Evolutionary conservation across 176 grass and related monocot species (phyloP).

Genomic region (Aechmea fasciata): DNA sequence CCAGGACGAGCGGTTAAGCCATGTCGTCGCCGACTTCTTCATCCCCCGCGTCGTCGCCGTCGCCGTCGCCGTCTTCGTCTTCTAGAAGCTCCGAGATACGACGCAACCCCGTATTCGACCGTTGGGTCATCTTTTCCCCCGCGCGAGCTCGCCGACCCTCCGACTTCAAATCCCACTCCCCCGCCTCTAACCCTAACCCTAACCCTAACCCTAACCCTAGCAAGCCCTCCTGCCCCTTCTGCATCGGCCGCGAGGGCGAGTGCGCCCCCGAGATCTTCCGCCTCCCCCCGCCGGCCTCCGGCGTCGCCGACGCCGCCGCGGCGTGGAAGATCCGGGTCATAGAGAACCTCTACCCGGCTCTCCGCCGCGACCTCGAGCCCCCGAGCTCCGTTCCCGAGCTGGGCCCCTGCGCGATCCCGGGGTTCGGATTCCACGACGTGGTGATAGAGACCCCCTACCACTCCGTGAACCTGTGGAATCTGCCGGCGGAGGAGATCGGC

Average conservation of each 20-base stretch:
- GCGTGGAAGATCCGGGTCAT: slow-evolving; percentile 86
- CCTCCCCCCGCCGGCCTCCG: slow-evolving; percentile 7
- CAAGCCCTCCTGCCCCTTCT: slow-evolving; percentile 73
- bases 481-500: slow-evolving; percentile 35
- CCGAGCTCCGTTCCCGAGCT: slow-evolving; percentile 1
- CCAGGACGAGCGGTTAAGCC: too few species aligned
- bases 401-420: slow-evolving; percentile 25
- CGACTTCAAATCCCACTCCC: slow-evolving; percentile 66
- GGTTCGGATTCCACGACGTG: slow-evolving; percentile 95
- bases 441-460: slow-evolving; percentile 91
- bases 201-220: slow-evolving; percentile 1
- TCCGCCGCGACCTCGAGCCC: slow-evolving; percentile 56
- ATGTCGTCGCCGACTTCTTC: not conserved
- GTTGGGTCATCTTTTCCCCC: slow-evolving; percentile 74
- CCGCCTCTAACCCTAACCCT: slow-evolving; percentile 28
- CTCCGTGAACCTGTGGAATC: slow-evolving; percentile 61
- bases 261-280: slow-evolving; percentile 96
- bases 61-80: slow-evolving; percentile 14
- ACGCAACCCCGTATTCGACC: slow-evolving; percentile 57
- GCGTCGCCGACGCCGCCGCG: not conserved
- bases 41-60: not conserved
- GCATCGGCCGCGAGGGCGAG: slow-evolving; percentile 73
- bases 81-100: slow-evolving; percentile 57
- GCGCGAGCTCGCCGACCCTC: slow-evolving; percentile 79
- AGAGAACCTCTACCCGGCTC: slow-evolving; percentile 84